Base-by-base conservation (phyloP, 2,329 filamentous ascomycete genomes). In the Talaromyces sp. region DNA sequence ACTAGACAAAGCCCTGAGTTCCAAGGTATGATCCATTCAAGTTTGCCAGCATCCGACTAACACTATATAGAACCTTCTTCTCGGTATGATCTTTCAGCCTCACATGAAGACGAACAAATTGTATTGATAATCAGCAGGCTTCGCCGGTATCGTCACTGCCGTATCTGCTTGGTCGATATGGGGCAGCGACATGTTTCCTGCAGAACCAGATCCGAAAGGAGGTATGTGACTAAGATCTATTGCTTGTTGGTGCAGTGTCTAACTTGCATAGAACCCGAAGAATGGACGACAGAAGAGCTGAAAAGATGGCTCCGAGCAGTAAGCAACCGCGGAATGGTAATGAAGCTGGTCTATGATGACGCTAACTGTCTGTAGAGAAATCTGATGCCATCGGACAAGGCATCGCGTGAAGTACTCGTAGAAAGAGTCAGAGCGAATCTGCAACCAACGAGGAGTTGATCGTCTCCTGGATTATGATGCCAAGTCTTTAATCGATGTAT, bases 121-220 rank as follows among this genome's bases (percentile, higher is more conserved):
- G 27, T 38, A n/a, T 38, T 65, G 19, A 65, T 36, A 3, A 22
- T 19, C 40, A 43, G 47, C 80, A 89, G 91, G 89, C 19, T 97
- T 97, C 75, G 88, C 90, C 4, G 91, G 91, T 10, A 84, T 96
- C 61, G 86, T 97, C 15, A 91, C 91, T 6, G 92, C 91, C 1
- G 92, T 90, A 1, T 90, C 92, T 17, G 88, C 87, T 49, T 97
- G 91, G 89, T 86, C 87, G 19, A 94, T 97, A 71, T 96, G 91
- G 89, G 92, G 92, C 65, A 85, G 87, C 62, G 92, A 94, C 68
- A 85, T 97, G 73, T 96, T 97, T 72, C 93, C 93, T 0, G 78
- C 85, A 3, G 82, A 88, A 69, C 67, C 82, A 58, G 93, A 97
- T 74, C 92, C 93, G n/a, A 91, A 82, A 31, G 93, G 93, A 67